phyloP scores from a whole-genome alignment of 192 early-diverging fungal genomes.

The Coemansia sp. region DNA sequence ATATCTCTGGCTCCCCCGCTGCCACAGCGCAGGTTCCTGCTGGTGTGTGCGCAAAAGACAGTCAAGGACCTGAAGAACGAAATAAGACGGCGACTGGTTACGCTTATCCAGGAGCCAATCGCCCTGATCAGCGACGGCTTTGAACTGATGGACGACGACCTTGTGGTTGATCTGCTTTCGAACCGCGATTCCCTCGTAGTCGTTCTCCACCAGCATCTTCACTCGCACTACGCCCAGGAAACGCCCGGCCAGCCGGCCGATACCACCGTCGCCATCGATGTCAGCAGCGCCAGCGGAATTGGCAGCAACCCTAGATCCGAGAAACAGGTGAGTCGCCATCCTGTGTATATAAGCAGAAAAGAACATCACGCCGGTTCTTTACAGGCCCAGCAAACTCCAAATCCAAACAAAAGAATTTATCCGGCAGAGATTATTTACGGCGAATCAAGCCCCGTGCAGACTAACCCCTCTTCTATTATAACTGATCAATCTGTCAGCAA shows the following conservation, averaged over 20 bases:
- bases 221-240: background rate
- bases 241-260: background rate
- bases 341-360: conserved; percentile 10
- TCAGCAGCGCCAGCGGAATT: background rate
- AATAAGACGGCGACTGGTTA: conserved; percentile 28
- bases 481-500: background rate
- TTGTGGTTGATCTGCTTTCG: conserved; percentile 22
- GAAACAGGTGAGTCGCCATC: conserved; percentile 1
- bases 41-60: conserved; percentile 31
- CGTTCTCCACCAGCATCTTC: conserved; percentile 2
- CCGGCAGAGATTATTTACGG: conserved; percentile 13
- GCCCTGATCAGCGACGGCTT: conserved; percentile 15
- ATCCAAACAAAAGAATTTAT: conserved; percentile 9
- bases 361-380: conserved; percentile 1
- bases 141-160: conserved; percentile 51
- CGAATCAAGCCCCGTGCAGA: background rate
- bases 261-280: too few species aligned
- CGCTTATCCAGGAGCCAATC: conserved; percentile 24
- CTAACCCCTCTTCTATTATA: background rate
- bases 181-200: conserved; percentile 1
- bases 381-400: background rate
- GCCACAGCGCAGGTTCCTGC: conserved; percentile 29
- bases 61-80: conserved; percentile 40
- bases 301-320: background rate
- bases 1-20: conserved; percentile 31